phyloP scores from a whole-genome alignment of 1,139 yeast genomes.

The Yamadazyma kanchanaburiensis region DNA sequence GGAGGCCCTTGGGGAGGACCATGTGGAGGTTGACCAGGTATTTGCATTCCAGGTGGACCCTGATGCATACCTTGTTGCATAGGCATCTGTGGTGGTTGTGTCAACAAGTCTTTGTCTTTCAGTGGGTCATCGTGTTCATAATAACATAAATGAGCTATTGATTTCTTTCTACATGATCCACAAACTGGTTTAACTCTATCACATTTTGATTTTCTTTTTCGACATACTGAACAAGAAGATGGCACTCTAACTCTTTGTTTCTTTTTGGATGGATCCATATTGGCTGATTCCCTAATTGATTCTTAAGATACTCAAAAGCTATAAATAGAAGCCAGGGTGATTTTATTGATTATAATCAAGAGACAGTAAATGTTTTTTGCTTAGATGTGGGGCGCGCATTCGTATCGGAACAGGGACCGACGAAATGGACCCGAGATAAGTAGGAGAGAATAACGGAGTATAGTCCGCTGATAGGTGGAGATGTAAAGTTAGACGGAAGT shows the following conservation, averaged over 20 bases:
- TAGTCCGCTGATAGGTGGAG: too few species aligned
- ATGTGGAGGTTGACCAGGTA: neutral
- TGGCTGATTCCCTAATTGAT: too few species aligned
- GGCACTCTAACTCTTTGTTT: constrained; percentile 42
- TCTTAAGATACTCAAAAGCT: too few species aligned
- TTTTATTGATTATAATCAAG: too few species aligned
- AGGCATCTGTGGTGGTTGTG: neutral
- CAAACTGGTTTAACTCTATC: constrained; percentile 69
- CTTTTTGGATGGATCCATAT: constrained; percentile 25
- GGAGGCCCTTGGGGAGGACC: too few species aligned
- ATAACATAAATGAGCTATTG: constrained; percentile 69
- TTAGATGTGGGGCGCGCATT: too few species aligned
- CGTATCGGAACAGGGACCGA: too few species aligned
- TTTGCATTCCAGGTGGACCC: constrained; percentile 1
- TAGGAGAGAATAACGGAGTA: too few species aligned
- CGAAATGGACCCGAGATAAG: too few species aligned
- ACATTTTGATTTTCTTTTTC: constrained; percentile 49
- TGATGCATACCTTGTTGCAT: neutral
- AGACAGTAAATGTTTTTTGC: too few species aligned
- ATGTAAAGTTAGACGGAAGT: too few species aligned
- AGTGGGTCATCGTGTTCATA: constrained; percentile 44
- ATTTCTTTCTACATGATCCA: constrained; percentile 67
- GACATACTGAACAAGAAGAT: constrained; percentile 46
- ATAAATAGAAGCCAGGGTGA: too few species aligned
- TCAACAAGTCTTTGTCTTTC: neutral